Percentiles rank a stretch among this genome's conserved stretches.
Conservation (phyloP, 163 green algal genomes). For the Prototheca wickerhamii region DNA sequence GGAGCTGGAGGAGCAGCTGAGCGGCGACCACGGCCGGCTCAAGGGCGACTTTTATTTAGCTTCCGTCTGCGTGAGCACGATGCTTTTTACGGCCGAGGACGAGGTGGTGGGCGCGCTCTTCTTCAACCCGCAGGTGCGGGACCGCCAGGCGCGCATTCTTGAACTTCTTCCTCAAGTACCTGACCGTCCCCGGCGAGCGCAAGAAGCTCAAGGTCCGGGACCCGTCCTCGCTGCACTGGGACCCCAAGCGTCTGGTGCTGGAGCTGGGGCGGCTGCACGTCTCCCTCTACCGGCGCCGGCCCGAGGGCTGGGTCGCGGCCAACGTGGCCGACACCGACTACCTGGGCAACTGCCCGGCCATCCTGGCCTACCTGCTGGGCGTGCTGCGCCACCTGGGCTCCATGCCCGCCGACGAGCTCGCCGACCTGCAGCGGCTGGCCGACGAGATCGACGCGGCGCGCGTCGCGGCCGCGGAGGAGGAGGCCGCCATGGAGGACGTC, state of each 20-base stretch:
- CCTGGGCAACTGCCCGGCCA: slow-evolving; percentile 17
- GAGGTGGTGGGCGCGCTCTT: slow-evolving; percentile 10
- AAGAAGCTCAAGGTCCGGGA: slow-evolving; percentile 75
- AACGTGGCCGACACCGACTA: slow-evolving; percentile 29
- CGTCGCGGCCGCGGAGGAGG: slow-evolving; percentile 24
- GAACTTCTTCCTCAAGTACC: slow-evolving; percentile 92
- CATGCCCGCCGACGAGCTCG: slow-evolving; percentile 32
- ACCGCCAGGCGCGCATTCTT: slow-evolving; percentile 81
- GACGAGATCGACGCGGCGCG: slow-evolving; percentile 22
- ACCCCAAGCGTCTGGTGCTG: slow-evolving; percentile 70
- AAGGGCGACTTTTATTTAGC: slow-evolving; percentile 43
- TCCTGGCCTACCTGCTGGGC: slow-evolving; percentile 20
- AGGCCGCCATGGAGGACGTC: slow-evolving; percentile 41
- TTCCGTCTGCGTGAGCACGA: slow-evolving; percentile 42
- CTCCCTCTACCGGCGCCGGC: slow-evolving; percentile 57
- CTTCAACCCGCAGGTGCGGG: slow-evolving; percentile 55
- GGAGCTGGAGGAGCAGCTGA: slow-evolving; percentile 22
- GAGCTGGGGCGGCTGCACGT: slow-evolving; percentile 74
- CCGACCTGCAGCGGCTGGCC: slow-evolving; percentile 35
- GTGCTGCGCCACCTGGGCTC: slow-evolving; percentile 22
- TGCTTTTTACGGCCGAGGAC: slow-evolving; percentile 60
- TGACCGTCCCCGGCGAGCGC: slow-evolving; percentile 55
- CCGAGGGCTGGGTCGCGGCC: slow-evolving; percentile 28
- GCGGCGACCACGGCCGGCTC: slow-evolving; percentile 6
- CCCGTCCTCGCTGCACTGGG: slow-evolving; percentile 64